These are phyloP conservation scores for Mycena pura DNA, from an alignment of 768 basidiomycete genomes.

Conservation along the genomic window DNA sequence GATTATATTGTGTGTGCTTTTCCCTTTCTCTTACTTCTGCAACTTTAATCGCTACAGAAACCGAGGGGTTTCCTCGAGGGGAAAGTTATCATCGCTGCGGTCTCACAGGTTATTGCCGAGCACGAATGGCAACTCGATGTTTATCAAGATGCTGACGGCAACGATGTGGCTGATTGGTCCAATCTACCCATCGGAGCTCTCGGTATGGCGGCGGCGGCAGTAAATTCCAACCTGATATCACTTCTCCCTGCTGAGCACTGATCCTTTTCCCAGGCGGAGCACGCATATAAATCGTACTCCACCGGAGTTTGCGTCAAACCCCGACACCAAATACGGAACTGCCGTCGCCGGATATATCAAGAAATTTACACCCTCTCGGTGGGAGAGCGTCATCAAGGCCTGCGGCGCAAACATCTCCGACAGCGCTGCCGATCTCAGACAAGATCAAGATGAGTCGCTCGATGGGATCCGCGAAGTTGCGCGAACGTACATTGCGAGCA, in stretches of 20 bases:
- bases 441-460: not conserved
- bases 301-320: not conserved
- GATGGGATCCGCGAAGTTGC: not conserved
- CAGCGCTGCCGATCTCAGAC: not conserved
- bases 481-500: too few relatives aligned
- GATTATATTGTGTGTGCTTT: not conserved
- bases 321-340: not conserved
- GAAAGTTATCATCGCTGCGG: not conserved
- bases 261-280: constrained; percentile 2
- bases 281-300: not conserved
- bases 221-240: too few relatives aligned
- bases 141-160: too few relatives aligned
- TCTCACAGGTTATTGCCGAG: not conserved
- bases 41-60: not conserved
- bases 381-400: not conserved
- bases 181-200: too few relatives aligned
- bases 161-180: too few relatives aligned
- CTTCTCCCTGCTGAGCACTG: too few relatives aligned
- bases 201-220: too few relatives aligned
- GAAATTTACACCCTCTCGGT: not conserved
- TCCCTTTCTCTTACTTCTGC: too few relatives aligned
- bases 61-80: not conserved
- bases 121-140: not conserved
- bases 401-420: not conserved
- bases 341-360: not conserved